phyloP scores from a whole-genome alignment of 495 filamentous ascomycete genomes.

The Tuber indicum region DNA sequence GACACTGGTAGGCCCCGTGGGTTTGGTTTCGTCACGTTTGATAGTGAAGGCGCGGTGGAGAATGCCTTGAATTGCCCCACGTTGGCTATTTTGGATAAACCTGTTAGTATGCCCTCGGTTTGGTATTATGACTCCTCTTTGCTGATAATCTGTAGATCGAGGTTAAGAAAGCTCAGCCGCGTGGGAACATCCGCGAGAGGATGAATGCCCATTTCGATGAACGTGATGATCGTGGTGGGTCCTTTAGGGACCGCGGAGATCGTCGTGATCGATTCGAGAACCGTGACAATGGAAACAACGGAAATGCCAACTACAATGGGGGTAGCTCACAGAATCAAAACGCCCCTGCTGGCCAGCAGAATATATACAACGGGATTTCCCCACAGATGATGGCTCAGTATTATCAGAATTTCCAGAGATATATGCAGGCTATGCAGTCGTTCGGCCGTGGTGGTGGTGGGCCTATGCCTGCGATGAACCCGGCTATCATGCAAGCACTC shows the following conservation, averaged over 20 bases:
- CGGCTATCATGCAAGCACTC: slow-evolving; percentile 51
- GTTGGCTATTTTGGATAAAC: slow-evolving; percentile 85
- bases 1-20: slow-evolving; percentile 92
- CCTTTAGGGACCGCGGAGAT: slow-evolving; percentile 48
- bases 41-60: slow-evolving; percentile 91
- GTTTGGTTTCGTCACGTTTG: slow-evolving; percentile 98
- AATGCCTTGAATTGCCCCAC: slow-evolving; percentile 70
- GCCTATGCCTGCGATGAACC: slow-evolving; percentile 53
- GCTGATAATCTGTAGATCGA: slow-evolving; percentile 55
- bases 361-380: slow-evolving; percentile 58
- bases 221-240: slow-evolving; percentile 62
- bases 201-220: slow-evolving; percentile 48
- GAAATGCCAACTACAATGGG: slow-evolving; percentile 45
- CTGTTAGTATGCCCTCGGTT: slow-evolving; percentile 42
- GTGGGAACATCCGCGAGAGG: slow-evolving; percentile 80
- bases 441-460: slow-evolving; percentile 47
- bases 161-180: slow-evolving; percentile 94
- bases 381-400: slow-evolving; percentile 98
- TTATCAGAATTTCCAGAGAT: slow-evolving; percentile 94
- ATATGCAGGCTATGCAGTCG: slow-evolving; percentile 86
- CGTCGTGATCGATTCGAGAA: slow-evolving; percentile 49
- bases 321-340: slow-evolving; percentile 38
- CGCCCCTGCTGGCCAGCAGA: slow-evolving; percentile 27
- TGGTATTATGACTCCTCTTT: slow-evolving; percentile 1
- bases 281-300: slow-evolving; percentile 47